A percentile compares a stretch with the other conserved stretches of the same genome.
Conservation (phyloP, 1,139 yeast genomes). For the Yamadazyma triangularis region DNA sequence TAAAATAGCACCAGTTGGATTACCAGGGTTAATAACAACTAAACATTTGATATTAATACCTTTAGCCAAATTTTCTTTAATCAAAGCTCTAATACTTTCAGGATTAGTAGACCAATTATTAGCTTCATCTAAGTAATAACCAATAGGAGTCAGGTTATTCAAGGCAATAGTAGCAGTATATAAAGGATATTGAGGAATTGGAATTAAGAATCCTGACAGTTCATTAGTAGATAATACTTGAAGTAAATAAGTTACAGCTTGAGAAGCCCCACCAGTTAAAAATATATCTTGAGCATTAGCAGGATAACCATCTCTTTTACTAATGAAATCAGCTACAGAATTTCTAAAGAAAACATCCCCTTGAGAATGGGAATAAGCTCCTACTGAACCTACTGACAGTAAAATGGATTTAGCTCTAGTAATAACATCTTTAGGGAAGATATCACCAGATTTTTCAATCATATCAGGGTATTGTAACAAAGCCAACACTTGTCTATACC, state of each 20-base stretch:
- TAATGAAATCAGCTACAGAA: slow-evolving; percentile 76
- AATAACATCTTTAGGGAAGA: slow-evolving; percentile 68
- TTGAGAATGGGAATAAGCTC: slow-evolving; percentile 92
- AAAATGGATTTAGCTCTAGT: slow-evolving; percentile 63
- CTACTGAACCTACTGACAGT: slow-evolving; percentile 69
- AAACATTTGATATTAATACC: slow-evolving; percentile 71
- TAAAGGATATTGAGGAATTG: slow-evolving; percentile 96
- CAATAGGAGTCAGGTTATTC: slow-evolving; percentile 75
- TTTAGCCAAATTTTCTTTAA: slow-evolving; percentile 45
- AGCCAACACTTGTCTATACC: slow-evolving; percentile 86
- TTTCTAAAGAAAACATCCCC: slow-evolving; percentile 72
- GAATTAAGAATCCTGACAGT: slow-evolving; percentile 81
- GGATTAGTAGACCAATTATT: slow-evolving; percentile 83
- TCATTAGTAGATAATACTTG: slow-evolving; percentile 65
- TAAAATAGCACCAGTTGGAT: slow-evolving; percentile 91
- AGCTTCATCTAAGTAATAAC: slow-evolving; percentile 81
- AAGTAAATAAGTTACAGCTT: slow-evolving; percentile 76
- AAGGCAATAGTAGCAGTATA: slow-evolving; percentile 90
- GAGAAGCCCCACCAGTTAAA: slow-evolving; percentile 90
- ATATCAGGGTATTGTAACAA: slow-evolving; percentile 80
- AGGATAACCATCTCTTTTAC: slow-evolving; percentile 48
- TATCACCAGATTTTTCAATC: slow-evolving; percentile 27
- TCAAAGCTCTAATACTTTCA: slow-evolving; percentile 53
- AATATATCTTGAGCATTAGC: slow-evolving; percentile 71
- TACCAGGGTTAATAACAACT: slow-evolving; percentile 95